A percentile compares a stretch with the other conserved stretches of the same genome.
phyloP scores from a whole-genome alignment of 2,329 filamentous ascomycete species.

The Aspergillus sp. region DNA sequence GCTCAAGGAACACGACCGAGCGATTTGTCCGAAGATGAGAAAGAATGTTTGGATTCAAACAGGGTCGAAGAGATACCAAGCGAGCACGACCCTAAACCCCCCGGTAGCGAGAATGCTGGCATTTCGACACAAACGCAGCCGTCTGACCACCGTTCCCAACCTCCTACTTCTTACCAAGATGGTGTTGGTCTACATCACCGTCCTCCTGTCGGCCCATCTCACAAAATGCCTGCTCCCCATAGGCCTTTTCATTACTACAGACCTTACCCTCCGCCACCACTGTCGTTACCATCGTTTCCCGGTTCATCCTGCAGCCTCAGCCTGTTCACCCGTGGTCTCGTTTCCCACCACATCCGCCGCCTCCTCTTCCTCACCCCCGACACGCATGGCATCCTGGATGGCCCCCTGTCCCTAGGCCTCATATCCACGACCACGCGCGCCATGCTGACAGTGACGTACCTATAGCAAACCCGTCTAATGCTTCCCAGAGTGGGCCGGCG shows the following conservation, averaged over 20 bases:
- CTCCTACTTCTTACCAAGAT: no score
- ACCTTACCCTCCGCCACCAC: background rate
- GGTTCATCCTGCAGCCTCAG: background rate
- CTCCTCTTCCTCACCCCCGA: constrained; percentile 1
- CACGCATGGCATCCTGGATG: background rate
- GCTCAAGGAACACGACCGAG: background rate
- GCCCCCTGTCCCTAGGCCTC: background rate
- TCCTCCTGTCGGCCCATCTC: background rate
- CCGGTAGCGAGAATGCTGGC: background rate
- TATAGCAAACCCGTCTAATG: background rate
- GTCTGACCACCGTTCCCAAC: background rate
- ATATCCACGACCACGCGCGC: background rate
- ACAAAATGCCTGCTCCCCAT: background rate
- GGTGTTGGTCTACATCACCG: background rate
- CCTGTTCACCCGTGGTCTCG: background rate
- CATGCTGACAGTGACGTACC: background rate
- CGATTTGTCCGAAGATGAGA: background rate
- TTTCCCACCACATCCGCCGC: background rate
- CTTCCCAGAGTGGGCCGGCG: background rate
- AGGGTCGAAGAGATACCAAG: background rate
- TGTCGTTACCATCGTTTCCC: background rate
- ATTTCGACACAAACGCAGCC: background rate
- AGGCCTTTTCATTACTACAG: background rate
- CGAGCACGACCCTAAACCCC: background rate
- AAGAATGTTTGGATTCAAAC: background rate